These are phyloP conservation scores for Escovopsis weberi DNA, from an alignment of 2,329 filamentous ascomycete genomes.

Conservation along the genomic window DNA sequence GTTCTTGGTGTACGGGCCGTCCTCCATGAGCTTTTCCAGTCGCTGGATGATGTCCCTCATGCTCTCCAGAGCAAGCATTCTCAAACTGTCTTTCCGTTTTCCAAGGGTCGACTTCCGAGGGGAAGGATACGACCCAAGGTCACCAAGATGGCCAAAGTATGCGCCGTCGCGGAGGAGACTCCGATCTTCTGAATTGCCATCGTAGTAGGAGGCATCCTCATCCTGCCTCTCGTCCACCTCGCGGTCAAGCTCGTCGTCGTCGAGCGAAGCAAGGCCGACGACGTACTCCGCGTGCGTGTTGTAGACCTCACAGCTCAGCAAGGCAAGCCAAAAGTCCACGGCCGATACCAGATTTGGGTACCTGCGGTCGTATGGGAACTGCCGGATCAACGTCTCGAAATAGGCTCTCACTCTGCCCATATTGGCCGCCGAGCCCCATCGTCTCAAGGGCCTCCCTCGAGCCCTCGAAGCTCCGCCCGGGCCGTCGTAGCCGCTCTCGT, in stretches of 20 bases:
- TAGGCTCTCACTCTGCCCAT: slow-evolving; percentile 39
- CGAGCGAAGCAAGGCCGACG: slow-evolving; percentile 25
- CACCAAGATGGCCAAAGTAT: background rate
- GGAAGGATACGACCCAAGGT: background rate
- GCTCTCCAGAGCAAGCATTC: slow-evolving; percentile 36
- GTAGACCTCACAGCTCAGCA: slow-evolving; percentile 72
- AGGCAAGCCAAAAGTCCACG: slow-evolving; percentile 65
- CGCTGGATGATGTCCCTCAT: slow-evolving; percentile 50
- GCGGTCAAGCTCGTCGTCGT: slow-evolving; percentile 10
- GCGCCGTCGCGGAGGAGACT: slow-evolving; percentile 1
- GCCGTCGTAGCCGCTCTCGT: background rate
- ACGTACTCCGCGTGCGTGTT: slow-evolving; percentile 49
- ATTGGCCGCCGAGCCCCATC: slow-evolving; percentile 32
- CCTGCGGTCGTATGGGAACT: slow-evolving; percentile 55
- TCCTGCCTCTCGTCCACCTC: slow-evolving; percentile 12
- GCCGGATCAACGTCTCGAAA: slow-evolving; percentile 64
- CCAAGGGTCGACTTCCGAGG: slow-evolving; percentile 7
- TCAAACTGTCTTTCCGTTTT: slow-evolving; percentile 24
- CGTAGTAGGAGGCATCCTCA: too few species aligned
- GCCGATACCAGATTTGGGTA: slow-evolving; percentile 46
- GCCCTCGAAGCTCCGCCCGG: background rate
- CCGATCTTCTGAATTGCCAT: too few species aligned
- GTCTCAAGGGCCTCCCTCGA: slow-evolving; percentile 1
- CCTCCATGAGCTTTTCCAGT: slow-evolving; percentile 57
- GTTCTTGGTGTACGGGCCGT: slow-evolving; percentile 55